These are phyloP conservation scores for Coffea humblotiana DNA, from an alignment of 305 asterid genomes.

Conservation along the genomic window DNA sequence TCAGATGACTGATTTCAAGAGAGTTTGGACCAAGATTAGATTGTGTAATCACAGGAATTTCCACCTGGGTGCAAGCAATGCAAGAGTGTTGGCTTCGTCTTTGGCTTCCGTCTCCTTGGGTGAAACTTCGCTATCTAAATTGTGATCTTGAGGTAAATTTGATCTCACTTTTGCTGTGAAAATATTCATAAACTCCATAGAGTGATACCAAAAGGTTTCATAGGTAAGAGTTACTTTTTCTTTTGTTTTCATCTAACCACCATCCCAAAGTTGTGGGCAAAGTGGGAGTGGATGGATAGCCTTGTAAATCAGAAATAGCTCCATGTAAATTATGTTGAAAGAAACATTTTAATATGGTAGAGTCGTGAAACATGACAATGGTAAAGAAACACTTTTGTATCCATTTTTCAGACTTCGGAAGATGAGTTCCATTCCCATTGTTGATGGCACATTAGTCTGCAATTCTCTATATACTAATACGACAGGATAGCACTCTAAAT, in stretches of 20 bases:
- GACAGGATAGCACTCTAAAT: neutral
- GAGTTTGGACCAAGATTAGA: conserved; percentile 59
- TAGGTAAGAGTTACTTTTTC: neutral
- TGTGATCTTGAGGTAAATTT: neutral
- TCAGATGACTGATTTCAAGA: conserved; percentile 54
- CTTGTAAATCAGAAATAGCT: neutral
- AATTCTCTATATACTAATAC: neutral
- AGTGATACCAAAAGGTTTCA: neutral
- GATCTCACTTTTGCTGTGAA: too few species aligned
- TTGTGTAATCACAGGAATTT: conserved; percentile 57
- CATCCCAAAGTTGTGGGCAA: neutral
- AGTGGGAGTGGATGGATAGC: neutral
- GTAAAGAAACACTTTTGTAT: too few species aligned
- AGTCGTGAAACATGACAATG: neutral
- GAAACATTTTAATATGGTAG: neutral
- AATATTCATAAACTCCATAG: too few species aligned
- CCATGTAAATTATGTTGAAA: neutral
- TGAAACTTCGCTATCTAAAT: conserved; percentile 38
- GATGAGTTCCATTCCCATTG: neutral
- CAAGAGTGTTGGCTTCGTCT: conserved; percentile 81
- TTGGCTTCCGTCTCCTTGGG: conserved; percentile 70
- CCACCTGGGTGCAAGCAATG: conserved; percentile 63
- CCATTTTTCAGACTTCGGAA: too few species aligned
- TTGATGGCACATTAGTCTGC: neutral
- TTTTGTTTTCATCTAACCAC: neutral